Evolutionary conservation across 768 basidiomycete species (phyloP).

Genomic region (Butyriboletus loyo): DNA sequence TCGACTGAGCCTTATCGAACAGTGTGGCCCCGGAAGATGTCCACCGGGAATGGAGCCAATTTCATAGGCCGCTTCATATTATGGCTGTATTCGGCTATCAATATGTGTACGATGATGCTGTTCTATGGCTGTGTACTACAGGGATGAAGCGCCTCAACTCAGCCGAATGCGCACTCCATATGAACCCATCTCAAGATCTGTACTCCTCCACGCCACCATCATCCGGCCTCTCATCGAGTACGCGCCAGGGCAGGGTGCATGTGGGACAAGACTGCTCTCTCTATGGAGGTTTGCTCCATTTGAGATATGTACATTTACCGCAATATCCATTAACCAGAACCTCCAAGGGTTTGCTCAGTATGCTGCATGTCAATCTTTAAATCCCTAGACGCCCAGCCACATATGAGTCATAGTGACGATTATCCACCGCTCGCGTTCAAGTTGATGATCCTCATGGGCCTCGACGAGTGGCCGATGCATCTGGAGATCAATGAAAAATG

Average conservation of each 20-base stretch:
- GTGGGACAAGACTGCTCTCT: background rate
- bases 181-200: background rate
- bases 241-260: background rate
- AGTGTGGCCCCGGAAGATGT: too few relatives aligned
- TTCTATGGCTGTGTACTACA: background rate
- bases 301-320: background rate
- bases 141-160: background rate
- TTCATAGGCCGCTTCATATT: background rate
- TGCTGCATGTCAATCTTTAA: background rate
- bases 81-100: background rate
- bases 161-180: background rate
- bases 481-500: constrained; percentile 2
- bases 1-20: too few relatives aligned
- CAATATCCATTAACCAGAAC: background rate
- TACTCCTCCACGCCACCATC: background rate
- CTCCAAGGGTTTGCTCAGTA: background rate
- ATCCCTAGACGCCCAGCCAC: background rate
- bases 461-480: background rate
- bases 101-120: background rate
- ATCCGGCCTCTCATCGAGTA: background rate
- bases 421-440: background rate
- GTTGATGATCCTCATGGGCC: background rate
- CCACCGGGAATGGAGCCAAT: background rate
- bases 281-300: background rate
- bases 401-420: background rate